Percentiles rank a stretch among this genome's conserved stretches.
Evolutionary conservation across 2,329 filamentous ascomycete species (phyloP).

Genomic region (Cytospora piceicola): DNA sequence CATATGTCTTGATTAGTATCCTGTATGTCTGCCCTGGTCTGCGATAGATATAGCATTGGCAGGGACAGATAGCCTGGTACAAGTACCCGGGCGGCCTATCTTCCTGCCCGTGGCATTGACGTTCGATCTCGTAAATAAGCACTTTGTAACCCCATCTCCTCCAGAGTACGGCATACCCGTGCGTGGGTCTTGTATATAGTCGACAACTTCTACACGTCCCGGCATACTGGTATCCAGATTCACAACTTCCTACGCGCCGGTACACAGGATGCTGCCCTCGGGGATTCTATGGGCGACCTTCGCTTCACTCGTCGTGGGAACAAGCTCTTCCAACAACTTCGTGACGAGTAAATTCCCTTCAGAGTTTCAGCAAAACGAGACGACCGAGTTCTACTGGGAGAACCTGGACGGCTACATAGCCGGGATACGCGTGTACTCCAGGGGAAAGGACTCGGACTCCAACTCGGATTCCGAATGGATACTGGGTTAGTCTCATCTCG

Average conservation of each 20-base stretch:
- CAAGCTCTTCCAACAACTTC: slow-evolving; percentile 19
- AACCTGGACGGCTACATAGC: slow-evolving; percentile 9
- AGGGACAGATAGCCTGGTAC: slow-evolving; percentile 7
- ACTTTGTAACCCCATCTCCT: slow-evolving; percentile 11
- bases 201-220: no score
- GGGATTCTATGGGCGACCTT: slow-evolving; percentile 8
- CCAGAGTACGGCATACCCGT: slow-evolving; percentile 12
- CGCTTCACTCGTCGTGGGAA: not conserved
- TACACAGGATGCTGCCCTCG: slow-evolving; percentile 12
- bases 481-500: slow-evolving; percentile 6
- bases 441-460: not conserved
- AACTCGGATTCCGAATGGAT: not conserved
- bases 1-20: no score
- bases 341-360: not conserved
- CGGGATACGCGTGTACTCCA: slow-evolving; percentile 10
- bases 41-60: not conserved
- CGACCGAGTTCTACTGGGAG: slow-evolving; percentile 9
- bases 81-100: slow-evolving; percentile 8
- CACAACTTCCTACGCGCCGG: not conserved
- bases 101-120: not conserved
- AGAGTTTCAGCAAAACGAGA: slow-evolving; percentile 5
- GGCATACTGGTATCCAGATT: no score
- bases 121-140: not conserved
- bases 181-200: not conserved
- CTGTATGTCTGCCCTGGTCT: no score